Conservation (phyloP, 352 stramenopile genomes). For the Aphanomyces euteiches region DNA sequence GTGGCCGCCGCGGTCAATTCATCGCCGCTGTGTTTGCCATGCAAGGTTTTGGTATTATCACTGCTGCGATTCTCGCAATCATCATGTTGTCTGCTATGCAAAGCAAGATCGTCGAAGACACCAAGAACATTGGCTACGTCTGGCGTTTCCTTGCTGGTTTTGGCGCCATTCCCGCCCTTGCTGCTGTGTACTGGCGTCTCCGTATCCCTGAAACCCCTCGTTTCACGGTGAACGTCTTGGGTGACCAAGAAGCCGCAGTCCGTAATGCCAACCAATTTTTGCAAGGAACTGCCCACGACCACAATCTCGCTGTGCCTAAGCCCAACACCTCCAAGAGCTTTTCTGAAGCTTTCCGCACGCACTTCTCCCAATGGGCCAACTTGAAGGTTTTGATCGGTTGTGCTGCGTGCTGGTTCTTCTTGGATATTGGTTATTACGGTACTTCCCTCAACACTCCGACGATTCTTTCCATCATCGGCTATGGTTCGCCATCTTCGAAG, state of each 20-base stretch:
- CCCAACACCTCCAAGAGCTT: constrained; percentile 47
- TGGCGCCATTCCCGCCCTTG: constrained; percentile 41
- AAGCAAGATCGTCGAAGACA: constrained; percentile 39
- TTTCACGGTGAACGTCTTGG: constrained; percentile 46
- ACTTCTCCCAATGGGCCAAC: constrained; percentile 43
- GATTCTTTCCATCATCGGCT: constrained; percentile 46
- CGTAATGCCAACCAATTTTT: constrained; percentile 40
- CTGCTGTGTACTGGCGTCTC: constrained; percentile 47
- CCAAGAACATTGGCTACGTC: constrained; percentile 44
- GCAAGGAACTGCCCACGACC: constrained; percentile 20
- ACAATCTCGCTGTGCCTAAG: constrained; percentile 44
- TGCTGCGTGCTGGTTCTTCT: constrained; percentile 50
- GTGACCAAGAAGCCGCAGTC: constrained; percentile 38
- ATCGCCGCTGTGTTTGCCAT: constrained; percentile 55
- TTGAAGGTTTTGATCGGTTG: constrained; percentile 13
- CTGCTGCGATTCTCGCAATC: constrained; percentile 39
- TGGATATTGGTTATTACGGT: constrained; percentile 62
- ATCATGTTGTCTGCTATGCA: constrained; percentile 37
- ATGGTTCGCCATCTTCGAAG: constrained; percentile 36
- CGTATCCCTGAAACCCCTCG: constrained; percentile 46
- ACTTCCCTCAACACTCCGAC: constrained; percentile 49
- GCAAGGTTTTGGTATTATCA: constrained; percentile 49
- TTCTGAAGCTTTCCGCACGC: constrained; percentile 38
- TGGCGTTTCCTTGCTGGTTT: constrained; percentile 45
- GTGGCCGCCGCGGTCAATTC: constrained; percentile 41